Evolutionary conservation across 1,284 basidiomycete genomes (phyloP), one percentile per base, ranked within the genome.

Genomic region (Fomitopsis pinicola): DNA sequence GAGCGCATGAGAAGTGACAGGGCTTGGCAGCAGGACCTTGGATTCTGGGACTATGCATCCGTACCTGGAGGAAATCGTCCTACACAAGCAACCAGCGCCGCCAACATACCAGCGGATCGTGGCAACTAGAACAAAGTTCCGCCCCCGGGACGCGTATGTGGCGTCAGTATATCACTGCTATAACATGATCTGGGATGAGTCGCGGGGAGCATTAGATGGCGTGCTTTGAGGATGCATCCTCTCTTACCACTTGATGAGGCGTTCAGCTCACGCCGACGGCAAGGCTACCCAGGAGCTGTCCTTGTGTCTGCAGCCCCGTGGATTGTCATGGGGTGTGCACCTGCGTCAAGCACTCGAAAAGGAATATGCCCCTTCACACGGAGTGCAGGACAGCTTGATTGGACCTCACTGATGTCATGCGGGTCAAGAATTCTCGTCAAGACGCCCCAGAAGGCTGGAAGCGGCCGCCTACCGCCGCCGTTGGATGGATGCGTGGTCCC

Each of bases 21-120:
- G 52, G 52, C 52, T 54, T 54, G 52, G 52, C 52, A 33, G 52
- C 52, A 40, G 35, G 38, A 54, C 52, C 35, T 54, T 54, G 52
- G 33, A 54, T 40, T 54, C 40, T 54, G 52, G 52, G 36, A 54
- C 35, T 22, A 38, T 33, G n/a, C 35, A 53, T 12, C 52, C 52
- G 52, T 38, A 54, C 52, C 52, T 54, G 52, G 52, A 38, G 14
- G 52, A 53, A 53, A 33, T 10, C 17, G 36, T 35, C 52, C 36
- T 15, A 35, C 52, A 36, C 52, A 19, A 15, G 52, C 36, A 7
- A 30, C 12, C 52, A n/a, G 52, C 38, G 22, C 52, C 22, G 35
- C 35, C 19, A 19, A 40, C 22, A 15, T 30, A 22, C 30, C 22
- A 30, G 33, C 19, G 36, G 35, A 54, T 38, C 19, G 52, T 54